Evolutionary conservation across 148 eudicot genomes (phyloP).

Genomic region (Spergularia marina): DNA sequence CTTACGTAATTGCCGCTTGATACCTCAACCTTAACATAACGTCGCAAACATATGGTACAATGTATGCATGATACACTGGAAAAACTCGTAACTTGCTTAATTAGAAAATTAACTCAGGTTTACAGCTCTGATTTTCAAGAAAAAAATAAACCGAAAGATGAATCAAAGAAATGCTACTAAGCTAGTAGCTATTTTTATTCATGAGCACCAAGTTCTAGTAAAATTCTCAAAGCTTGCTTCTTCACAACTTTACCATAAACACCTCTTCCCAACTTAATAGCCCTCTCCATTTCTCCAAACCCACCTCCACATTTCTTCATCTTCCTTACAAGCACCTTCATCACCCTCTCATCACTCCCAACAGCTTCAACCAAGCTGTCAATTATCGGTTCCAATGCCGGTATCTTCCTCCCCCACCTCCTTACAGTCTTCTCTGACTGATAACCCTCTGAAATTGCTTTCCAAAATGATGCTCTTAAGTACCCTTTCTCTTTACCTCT

Average conservation of each 20-base stretch:
- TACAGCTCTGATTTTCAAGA: not conserved
- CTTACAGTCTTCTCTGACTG: constrained; percentile 56
- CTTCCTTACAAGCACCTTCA: constrained; percentile 50
- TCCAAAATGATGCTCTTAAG: constrained; percentile 83
- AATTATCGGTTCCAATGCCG: constrained; percentile 49
- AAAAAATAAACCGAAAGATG: not conserved
- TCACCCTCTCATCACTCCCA: constrained; percentile 76
- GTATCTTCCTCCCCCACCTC: constrained; percentile 76
- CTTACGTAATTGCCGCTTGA: too few species aligned
- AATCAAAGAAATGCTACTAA: constrained; percentile 19
- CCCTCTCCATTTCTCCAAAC: constrained; percentile 67
- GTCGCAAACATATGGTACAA: too few species aligned
- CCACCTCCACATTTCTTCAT: constrained; percentile 52
- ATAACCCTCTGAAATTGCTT: constrained; percentile 46
- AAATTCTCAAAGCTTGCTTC: constrained; percentile 69
- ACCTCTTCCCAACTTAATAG: constrained; percentile 85
- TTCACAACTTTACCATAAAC: constrained; percentile 81
- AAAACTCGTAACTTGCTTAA: not conserved
- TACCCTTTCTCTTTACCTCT: constrained; percentile 78
- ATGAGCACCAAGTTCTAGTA: constrained; percentile 44
- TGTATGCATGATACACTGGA: not conserved
- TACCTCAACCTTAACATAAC: too few species aligned
- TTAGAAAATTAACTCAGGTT: too few species aligned
- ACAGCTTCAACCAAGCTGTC: constrained; percentile 66
- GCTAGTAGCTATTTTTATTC: constrained; percentile 22